These are phyloP conservation scores for Staphylotrichum tortipilum DNA, from an alignment of 495 filamentous ascomycete genomes.

Conservation along the genomic window DNA sequence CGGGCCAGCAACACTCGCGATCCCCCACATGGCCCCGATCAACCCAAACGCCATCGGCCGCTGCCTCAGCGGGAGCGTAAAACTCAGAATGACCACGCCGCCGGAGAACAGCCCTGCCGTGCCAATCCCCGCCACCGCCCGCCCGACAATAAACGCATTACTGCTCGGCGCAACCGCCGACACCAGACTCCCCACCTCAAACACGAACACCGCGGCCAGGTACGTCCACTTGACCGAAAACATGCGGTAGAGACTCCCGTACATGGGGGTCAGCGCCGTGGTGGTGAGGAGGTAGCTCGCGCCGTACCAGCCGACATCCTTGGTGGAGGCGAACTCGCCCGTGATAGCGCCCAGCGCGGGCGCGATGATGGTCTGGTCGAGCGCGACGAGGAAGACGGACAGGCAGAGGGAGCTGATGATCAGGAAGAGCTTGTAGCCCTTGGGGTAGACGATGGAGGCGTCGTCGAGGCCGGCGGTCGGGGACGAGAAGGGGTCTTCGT, in stretches of 20 bases:
- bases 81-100: constrained; percentile 54
- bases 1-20: constrained; percentile 46
- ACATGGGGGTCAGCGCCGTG: constrained; percentile 44
- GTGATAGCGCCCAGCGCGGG: constrained; percentile 49
- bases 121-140: constrained; percentile 45
- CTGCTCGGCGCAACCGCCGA: constrained; percentile 45
- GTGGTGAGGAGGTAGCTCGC: constrained; percentile 47
- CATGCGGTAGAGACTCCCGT: constrained; percentile 47
- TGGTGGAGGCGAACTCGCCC: constrained; percentile 29
- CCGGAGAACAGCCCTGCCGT: constrained; percentile 46
- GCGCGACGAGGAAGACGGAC: constrained; percentile 52
- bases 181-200: constrained; percentile 43
- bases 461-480: constrained; percentile 8
- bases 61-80: constrained; percentile 58
- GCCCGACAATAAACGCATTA: constrained; percentile 44
- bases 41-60: constrained; percentile 66
- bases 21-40: constrained; percentile 77
- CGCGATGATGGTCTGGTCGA: constrained; percentile 56
- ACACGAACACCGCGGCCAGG: constrained; percentile 38
- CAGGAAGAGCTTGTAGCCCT: constrained; percentile 36
- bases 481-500: background rate
- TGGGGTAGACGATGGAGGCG: constrained; percentile 32
- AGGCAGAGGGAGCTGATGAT: constrained; percentile 44
- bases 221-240: constrained; percentile 44
- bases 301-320: constrained; percentile 50